Base-by-base conservation (phyloP, 2,329 filamentous ascomycete genomes). In the Phialocephala sp. region DNA sequence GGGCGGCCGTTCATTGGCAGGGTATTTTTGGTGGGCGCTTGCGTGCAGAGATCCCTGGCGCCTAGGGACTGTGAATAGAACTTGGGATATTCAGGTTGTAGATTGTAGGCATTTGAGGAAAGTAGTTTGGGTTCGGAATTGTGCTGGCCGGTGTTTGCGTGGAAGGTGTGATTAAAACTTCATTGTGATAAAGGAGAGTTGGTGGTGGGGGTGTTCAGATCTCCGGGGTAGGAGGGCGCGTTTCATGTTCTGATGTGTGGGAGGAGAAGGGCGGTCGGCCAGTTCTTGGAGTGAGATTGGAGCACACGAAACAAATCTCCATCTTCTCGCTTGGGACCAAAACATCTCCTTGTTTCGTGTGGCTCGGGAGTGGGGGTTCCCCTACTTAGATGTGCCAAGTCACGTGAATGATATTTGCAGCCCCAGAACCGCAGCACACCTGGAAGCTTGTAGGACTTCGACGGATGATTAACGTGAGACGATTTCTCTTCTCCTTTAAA, bases 11-110 rank as follows among this genome's bases (percentile, higher is more conserved):
- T 27, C n/a, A 50, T 50, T 50, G 45, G 45, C 8, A 4, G 45
- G n/a, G 45, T 50, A 50, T 50, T 50, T 50, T 50, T 50, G 45
- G 45, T 24, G 45, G 45, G 45, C 45, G 45, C 45, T 50, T 50
- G 15, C 11, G 22, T 50, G 45, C 45, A 50, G n/a, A 50, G 43
- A 20, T 12, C 45, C 45, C 45, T 24, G 20, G 45, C 45, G 20
- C 45, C 20, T 50, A 14, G 8, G 45, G 20, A 22, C 45, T 24
- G n/a, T 50, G n/a, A 50, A 50, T 50, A 50, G 45, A 50, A 50
- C 2, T 47, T 22, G n/a, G 43, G n/a, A 18, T n/a, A n/a, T n/a
- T n/a, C n/a, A n/a, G n/a, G n/a, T n/a, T n/a, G n/a, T n/a, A n/a
- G n/a, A n/a, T n/a, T n/a, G n/a, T n/a, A n/a, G n/a, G n/a, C n/a